Conservation (phyloP, 139 green algal species). For the Zygnema circumcarinatum region DNA sequence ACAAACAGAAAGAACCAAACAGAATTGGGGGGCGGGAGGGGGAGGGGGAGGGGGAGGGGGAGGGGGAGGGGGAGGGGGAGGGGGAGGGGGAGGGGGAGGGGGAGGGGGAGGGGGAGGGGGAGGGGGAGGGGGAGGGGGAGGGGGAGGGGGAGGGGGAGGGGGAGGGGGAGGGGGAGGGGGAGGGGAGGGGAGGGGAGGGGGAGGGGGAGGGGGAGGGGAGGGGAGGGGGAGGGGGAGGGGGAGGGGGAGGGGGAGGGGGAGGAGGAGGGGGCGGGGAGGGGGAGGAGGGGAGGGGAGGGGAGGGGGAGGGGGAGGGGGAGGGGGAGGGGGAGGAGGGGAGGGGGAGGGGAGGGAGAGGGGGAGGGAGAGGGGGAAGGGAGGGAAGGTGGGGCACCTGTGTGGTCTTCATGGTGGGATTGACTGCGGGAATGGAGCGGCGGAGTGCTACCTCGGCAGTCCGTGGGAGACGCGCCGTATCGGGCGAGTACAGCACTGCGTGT, state of each 20-base stretch:
- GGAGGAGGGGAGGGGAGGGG: conserved; percentile 12
- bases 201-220: conserved; percentile 14
- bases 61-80: neutral
- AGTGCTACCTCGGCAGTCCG: conserved; percentile 60
- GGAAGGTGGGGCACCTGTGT: no score
- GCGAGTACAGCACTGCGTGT: conserved; percentile 61
- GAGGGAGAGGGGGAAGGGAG: no score
- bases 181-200: conserved; percentile 3
- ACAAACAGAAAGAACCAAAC: no score
- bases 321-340: conserved; percentile 29
- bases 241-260: no score
- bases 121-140: conserved; percentile 17
- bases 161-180: conserved; percentile 24
- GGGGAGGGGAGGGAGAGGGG: no score
- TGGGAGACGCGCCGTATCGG: conserved; percentile 57
- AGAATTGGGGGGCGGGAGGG: no score
- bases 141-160: conserved; percentile 16
- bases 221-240: no score
- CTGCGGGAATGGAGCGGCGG: conserved; percentile 58
- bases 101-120: conserved; percentile 12
- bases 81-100: neutral
- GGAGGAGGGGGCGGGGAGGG: conserved; percentile 8
- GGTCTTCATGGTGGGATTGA: conserved; percentile 52
- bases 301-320: conserved; percentile 26
- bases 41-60: neutral